These are phyloP conservation scores for Vitis hybrid DNA, from an alignment of 177 flowering plant species.

Conservation along the genomic window DNA sequence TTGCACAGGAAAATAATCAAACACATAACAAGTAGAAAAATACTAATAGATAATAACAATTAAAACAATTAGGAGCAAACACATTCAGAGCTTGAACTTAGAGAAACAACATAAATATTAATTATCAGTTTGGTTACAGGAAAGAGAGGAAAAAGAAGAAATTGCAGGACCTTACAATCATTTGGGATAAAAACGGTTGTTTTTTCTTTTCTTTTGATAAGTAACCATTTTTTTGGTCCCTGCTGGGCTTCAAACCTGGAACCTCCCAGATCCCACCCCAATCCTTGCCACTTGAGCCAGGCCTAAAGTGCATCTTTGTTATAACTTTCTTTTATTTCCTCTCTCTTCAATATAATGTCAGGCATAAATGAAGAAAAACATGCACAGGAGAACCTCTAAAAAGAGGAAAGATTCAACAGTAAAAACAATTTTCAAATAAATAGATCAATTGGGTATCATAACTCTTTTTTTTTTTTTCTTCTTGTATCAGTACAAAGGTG, in stretches of 20 bases:
- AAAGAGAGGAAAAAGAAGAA: neutral
- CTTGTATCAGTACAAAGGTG: neutral
- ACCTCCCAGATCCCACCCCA: no score
- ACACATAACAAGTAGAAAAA: neutral
- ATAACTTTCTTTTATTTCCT: no score
- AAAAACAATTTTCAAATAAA: neutral
- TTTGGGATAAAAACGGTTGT: neutral
- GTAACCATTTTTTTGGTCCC: no score
- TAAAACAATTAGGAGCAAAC: neutral
- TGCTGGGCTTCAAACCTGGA: no score
- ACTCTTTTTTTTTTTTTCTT: neutral
- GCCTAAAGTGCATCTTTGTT: no score
- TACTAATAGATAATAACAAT: neutral
- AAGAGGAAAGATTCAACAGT: neutral
- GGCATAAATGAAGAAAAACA: neutral
- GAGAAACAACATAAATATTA: no score
- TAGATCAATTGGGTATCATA: neutral
- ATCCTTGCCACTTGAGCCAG: no score
- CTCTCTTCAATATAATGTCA: no score
- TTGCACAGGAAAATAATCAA: neutral
- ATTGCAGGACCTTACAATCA: neutral
- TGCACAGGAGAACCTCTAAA: no score
- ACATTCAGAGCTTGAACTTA: neutral
- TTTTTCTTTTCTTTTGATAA: neutral
- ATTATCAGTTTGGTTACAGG: neutral